Evolutionary conservation across 2,329 filamentous ascomycete species (phyloP), one percentile per base, ranked within the genome.

Genomic region (Penicillium sp.): DNA sequence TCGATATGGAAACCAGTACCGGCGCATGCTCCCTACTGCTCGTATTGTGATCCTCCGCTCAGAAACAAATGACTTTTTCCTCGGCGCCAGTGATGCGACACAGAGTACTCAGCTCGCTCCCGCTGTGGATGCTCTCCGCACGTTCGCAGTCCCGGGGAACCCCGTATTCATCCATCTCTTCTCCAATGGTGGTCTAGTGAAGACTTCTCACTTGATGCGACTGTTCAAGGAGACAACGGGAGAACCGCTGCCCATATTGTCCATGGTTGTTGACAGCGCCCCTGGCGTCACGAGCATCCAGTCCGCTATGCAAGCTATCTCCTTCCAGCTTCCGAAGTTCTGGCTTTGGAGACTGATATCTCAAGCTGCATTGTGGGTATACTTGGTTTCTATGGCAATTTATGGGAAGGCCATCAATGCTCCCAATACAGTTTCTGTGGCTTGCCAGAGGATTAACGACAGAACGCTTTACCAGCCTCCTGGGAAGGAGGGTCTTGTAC

Each of bases 1-100:
- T 50, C 82, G 82, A 69, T 83, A 82, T 62, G 72, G 78, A n/a
- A 55, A 68, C 1, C 70, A 73, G 52, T 82, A 83, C 64, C 68
- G 70, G 26, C 68, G 66, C 1, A 69, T 81, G 5, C 75, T 74
- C 41, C 80, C 80, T 8, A 63, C 67, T 11, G 70, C 79, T 3
- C 75, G 74, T 22, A 75, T 80, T 53, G 68, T 80, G 16, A 75
- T 79, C 55, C 66, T 82, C 16, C 68, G 68, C 35, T 74, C 68
- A 54, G 68, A 68, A 3, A 67, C 74, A 0, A 58, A 63, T 16
- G 74, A 77, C 55, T 70, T 77, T 57, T 62, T 75, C 19, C 58
- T 71, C 10, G 66, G 59, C 21, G 58, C 62, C 7, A 61, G 65
- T 6, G 59, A 63, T 16, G 52, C 55, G 5, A 63, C 67, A 4